Conservation (phyloP, 176 grass and related monocot genomes). For the Triticum dicoccoides region DNA sequence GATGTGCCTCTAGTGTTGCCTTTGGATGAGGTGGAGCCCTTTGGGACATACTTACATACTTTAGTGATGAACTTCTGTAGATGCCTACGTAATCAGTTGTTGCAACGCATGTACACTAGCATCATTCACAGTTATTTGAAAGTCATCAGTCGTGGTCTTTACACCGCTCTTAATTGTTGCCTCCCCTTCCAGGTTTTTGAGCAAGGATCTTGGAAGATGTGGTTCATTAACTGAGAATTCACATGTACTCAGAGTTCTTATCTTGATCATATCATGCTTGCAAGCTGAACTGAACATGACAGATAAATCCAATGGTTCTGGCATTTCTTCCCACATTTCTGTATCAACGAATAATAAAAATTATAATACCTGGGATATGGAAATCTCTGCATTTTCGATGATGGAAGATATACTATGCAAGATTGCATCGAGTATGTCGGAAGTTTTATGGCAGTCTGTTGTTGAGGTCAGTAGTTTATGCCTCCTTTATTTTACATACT, state of each 20-base stretch:
- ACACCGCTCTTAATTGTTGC: slow-evolving; percentile 3
- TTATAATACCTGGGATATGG: slow-evolving; percentile 68
- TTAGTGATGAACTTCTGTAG: not conserved
- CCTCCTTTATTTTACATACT: slow-evolving; percentile 14
- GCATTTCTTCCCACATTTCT: slow-evolving; percentile 32
- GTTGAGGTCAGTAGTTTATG: slow-evolving; percentile 57
- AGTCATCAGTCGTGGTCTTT: slow-evolving; percentile 9
- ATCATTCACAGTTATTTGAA: not conserved
- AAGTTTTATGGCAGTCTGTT: slow-evolving; percentile 71
- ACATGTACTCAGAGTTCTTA: slow-evolving; percentile 46
- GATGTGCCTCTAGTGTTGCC: not conserved
- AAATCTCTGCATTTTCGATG: slow-evolving; percentile 73
- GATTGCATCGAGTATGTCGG: slow-evolving; percentile 56
- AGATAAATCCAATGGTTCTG: slow-evolving; percentile 48
- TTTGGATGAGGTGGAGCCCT: not conserved
- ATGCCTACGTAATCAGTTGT: not conserved
- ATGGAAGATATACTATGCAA: slow-evolving; percentile 60
- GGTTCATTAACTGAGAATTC: slow-evolving; percentile 56
- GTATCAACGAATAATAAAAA: slow-evolving; percentile 42
- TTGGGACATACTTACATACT: not conserved
- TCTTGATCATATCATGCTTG: slow-evolving; percentile 63
- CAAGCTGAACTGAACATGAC: slow-evolving; percentile 60
- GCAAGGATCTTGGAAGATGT: slow-evolving; percentile 56
- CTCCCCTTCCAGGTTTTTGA: slow-evolving; percentile 50
- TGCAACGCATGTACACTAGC: not conserved